Conservation (phyloP, 73 alveolate species). For the Paramecium sonneborni region DNA sequence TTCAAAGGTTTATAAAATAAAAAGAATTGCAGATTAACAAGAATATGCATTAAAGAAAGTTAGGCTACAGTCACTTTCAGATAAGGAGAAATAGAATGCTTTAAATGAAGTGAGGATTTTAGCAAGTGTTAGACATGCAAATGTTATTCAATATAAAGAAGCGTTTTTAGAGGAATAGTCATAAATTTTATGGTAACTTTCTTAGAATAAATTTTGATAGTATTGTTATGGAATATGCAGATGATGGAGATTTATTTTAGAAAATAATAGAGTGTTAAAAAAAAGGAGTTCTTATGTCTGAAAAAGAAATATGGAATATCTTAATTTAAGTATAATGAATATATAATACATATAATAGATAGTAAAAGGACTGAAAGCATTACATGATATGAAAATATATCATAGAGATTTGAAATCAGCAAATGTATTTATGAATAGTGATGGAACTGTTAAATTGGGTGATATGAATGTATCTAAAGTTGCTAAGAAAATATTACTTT, state of each 20-base stretch:
- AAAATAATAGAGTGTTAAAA: conserved; percentile 77
- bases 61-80: conserved; percentile 75
- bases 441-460: conserved; percentile 91
- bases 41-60: conserved; percentile 89
- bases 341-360: conserved; percentile 65
- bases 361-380: conserved; percentile 76
- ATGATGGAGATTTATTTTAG: conserved; percentile 89
- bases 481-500: conserved; percentile 81
- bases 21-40: conserved; percentile 77
- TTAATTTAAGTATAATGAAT: conserved; percentile 78
- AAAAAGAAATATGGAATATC: conserved; percentile 90
- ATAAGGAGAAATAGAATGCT: conserved; percentile 87
- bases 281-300: conserved; percentile 66
- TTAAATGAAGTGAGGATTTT: conserved; percentile 89
- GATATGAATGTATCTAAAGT: conserved; percentile 93
- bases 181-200: conserved; percentile 64
- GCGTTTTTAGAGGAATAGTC: conserved; percentile 87
- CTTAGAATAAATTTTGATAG: conserved; percentile 68
- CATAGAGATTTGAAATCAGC: conserved; percentile 91
- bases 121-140: conserved; percentile 84
- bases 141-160: conserved; percentile 86
- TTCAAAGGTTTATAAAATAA: conserved; percentile 79
- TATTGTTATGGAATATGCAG: conserved; percentile 93
- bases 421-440: conserved; percentile 87
- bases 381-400: conserved; percentile 81